These are phyloP conservation scores for Thermochaetoides thermophila DNA, from an alignment of 495 filamentous ascomycete species.

Conservation along the genomic window DNA sequence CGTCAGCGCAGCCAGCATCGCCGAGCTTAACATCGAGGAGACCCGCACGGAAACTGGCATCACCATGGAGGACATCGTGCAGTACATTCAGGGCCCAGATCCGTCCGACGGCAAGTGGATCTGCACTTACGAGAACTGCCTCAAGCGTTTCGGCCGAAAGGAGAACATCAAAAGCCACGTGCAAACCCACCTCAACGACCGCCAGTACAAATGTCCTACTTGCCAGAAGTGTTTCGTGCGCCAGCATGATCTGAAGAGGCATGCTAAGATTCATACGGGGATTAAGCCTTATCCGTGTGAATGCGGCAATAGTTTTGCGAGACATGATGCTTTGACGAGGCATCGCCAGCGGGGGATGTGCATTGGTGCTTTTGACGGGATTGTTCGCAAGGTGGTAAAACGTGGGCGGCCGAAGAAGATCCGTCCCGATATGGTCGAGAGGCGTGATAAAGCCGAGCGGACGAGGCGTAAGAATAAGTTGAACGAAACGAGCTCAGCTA, in stretches of 20 bases:
- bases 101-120: conserved; percentile 65
- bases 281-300: conserved; percentile 84
- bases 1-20: conserved; percentile 37
- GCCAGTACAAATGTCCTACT: conserved; percentile 77
- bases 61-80: conserved; percentile 70
- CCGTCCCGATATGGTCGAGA: conserved; percentile 42
- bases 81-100: conserved; percentile 70
- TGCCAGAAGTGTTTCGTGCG: conserved; percentile 92
- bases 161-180: conserved; percentile 98
- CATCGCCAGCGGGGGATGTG: conserved; percentile 93
- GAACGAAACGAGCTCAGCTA: conserved; percentile 25
- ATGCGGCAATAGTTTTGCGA: conserved; percentile 80
- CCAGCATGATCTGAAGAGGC: conserved; percentile 91
- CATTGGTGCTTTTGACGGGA: conserved; percentile 74
- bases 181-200: conserved; percentile 90
- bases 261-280: conserved; percentile 89
- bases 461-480: conserved; percentile 37
- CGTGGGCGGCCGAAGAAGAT: conserved; percentile 34
- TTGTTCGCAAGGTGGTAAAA: conserved; percentile 46
- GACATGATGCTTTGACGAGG: conserved; percentile 86
- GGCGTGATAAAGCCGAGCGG: conserved; percentile 46
- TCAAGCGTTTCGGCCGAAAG: conserved; percentile 75
- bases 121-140: conserved; percentile 67
- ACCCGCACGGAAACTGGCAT: conserved; percentile 57
- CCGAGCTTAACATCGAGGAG: conserved; percentile 41